Percentiles rank a stretch among this genome's conserved stretches.
phyloP scores from a whole-genome alignment of 208 protist species.

The Porcisia hertigi region DNA sequence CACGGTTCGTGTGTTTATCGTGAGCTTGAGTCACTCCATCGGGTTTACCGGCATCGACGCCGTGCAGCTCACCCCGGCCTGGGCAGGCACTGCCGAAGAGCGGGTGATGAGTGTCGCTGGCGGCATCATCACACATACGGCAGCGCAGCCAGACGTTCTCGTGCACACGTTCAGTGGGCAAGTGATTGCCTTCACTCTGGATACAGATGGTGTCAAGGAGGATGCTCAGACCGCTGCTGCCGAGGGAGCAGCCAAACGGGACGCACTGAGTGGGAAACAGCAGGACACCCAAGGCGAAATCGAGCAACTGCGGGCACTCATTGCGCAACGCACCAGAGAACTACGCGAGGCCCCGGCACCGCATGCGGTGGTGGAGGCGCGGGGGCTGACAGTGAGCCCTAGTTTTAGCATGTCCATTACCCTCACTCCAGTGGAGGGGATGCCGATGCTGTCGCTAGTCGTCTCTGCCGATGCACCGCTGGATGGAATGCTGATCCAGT shows the following conservation, averaged over 20 bases:
- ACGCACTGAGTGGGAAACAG: constrained; percentile 30
- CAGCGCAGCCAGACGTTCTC: constrained; percentile 51
- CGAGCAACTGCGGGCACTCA: constrained; percentile 37
- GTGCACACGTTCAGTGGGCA: constrained; percentile 83
- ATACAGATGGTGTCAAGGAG: constrained; percentile 28
- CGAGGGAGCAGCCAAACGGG: constrained; percentile 25
- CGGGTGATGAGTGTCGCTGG: constrained; percentile 64
- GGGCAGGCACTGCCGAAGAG: constrained; percentile 55
- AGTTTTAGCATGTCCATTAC: constrained; percentile 61
- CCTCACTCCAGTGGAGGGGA: constrained; percentile 50
- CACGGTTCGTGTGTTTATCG: constrained; percentile 57
- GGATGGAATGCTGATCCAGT: constrained; percentile 51
- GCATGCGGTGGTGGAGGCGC: constrained; percentile 13
- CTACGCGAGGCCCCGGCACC: constrained; percentile 34
- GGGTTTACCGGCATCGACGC: background rate
- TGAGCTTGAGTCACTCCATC: constrained; percentile 16
- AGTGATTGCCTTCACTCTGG: constrained; percentile 64
- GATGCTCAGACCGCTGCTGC: constrained; percentile 24
- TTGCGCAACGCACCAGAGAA: constrained; percentile 45
- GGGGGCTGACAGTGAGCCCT: constrained; percentile 58
- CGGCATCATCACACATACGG: constrained; percentile 54
- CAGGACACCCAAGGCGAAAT: constrained; percentile 47
- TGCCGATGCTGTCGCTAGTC: constrained; percentile 54
- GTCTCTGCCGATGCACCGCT: constrained; percentile 66
- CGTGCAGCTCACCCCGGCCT: constrained; percentile 41